Conservation (phyloP, 345 rosid species). For the Camelina neglecta region DNA sequence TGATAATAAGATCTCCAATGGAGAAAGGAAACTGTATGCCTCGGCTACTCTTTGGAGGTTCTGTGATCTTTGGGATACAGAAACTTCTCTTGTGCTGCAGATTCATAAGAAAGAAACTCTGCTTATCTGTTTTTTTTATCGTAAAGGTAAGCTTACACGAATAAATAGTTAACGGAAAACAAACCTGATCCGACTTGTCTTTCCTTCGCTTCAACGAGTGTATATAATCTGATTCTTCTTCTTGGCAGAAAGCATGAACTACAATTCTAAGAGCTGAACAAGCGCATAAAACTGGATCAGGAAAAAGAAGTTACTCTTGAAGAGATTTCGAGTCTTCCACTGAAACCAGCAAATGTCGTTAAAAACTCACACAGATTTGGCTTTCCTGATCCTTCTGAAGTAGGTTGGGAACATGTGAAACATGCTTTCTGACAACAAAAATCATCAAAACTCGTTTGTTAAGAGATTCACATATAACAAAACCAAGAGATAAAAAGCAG, state of each 20-base stretch:
- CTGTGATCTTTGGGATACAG: constrained; percentile 53
- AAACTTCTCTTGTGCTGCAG: constrained; percentile 65
- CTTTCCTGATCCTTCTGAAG: constrained; percentile 67
- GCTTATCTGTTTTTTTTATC: neutral
- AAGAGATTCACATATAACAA: constrained; percentile 20
- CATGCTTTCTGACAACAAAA: constrained; percentile 71
- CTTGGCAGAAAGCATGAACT: constrained; percentile 75
- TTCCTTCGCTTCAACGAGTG: constrained; percentile 68
- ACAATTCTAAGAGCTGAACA: constrained; percentile 77
- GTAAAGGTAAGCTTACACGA: neutral
- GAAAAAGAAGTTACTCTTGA: neutral
- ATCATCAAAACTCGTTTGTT: constrained; percentile 31
- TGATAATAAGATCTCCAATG: constrained; percentile 79
- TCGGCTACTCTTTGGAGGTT: constrained; percentile 64
- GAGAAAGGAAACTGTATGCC: constrained; percentile 90
- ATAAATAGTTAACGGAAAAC: neutral
- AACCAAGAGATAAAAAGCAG: neutral
- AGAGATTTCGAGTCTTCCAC: neutral
- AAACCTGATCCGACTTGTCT: constrained; percentile 81
- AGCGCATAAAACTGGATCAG: constrained; percentile 30
- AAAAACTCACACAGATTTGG: constrained; percentile 84
- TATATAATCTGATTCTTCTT: constrained; percentile 62
- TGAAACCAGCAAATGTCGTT: neutral
- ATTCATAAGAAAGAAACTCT: constrained; percentile 8
- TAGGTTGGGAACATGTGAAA: constrained; percentile 67